Evolutionary conservation across 1,284 basidiomycete genomes (phyloP).

Genomic region (Trametes hirsuta): DNA sequence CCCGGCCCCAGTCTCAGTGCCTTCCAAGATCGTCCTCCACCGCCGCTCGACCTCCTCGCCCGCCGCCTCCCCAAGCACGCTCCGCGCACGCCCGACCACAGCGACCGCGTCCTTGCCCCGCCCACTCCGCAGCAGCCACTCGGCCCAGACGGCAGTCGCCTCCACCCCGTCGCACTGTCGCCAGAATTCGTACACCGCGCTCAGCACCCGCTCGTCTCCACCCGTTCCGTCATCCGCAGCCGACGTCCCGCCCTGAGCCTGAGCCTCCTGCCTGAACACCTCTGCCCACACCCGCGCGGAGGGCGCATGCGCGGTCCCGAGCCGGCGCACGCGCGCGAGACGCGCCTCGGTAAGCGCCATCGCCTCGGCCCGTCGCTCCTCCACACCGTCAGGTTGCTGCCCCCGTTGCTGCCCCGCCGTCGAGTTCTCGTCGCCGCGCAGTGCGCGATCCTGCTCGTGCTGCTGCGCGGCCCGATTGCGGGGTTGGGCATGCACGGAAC

Average conservation of each 20-base stretch:
- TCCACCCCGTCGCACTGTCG: conserved; percentile 38
- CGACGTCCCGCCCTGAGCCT: conserved; percentile 4
- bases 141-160: conserved; percentile 49
- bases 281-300: conserved; percentile 48
- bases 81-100: conserved; percentile 29
- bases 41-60: conserved; percentile 29
- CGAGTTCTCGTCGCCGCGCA: conserved; percentile 16
- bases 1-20: conserved; percentile 1
- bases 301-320: conserved; percentile 46
- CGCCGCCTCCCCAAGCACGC: conserved; percentile 20
- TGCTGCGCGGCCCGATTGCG: conserved; percentile 13
- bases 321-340: conserved; percentile 42
- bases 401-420: conserved; percentile 7
- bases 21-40: conserved; percentile 31
- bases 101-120: conserved; percentile 35
- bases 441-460: neutral
- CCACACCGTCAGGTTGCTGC: neutral
- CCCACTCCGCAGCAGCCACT: conserved; percentile 47
- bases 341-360: conserved; percentile 26
- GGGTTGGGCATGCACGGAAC: neutral
- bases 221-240: conserved; percentile 12
- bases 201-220: conserved; percentile 38
- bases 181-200: conserved; percentile 48
- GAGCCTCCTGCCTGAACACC: conserved; percentile 40
- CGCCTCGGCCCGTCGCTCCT: neutral